Conservation (phyloP, 2,329 filamentous ascomycete species). For the Ceratocystis destructans region DNA sequence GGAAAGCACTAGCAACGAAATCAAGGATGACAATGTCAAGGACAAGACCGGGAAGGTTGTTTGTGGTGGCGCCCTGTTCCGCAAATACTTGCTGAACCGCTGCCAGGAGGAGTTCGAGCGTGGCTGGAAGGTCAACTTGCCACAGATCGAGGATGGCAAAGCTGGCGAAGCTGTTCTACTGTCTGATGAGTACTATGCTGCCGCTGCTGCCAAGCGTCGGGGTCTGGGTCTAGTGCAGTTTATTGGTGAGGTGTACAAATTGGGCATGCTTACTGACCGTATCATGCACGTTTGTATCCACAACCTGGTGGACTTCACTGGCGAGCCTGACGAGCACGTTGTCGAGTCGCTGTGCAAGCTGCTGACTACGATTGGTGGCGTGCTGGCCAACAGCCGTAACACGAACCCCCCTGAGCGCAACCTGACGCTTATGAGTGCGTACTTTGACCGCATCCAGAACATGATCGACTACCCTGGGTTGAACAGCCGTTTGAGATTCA, state of each 20-base stretch:
- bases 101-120: conserved; percentile 99
- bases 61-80: conserved; percentile 84
- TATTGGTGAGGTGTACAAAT: conserved; percentile 97
- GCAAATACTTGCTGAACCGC: conserved; percentile 95
- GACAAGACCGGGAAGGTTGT: conserved; percentile 84
- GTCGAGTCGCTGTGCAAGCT: conserved; percentile 92
- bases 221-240: conserved; percentile 97
- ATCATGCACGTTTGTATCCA: conserved; percentile 99
- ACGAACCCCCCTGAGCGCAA: conserved; percentile 7
- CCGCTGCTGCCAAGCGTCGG: conserved; percentile 86
- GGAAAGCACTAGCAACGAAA: conserved; percentile 84
- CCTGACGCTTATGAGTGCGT: conserved; percentile 68
- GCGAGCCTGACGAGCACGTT: conserved; percentile 84
- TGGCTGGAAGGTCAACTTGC: conserved; percentile 85
- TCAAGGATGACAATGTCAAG: conserved; percentile 86
- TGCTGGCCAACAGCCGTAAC: conserved; percentile 66
- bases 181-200: conserved; percentile 92
- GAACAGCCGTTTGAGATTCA: conserved; percentile 80
- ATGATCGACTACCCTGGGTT: conserved; percentile 71
- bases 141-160: conserved; percentile 36
- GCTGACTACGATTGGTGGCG: conserved; percentile 77
- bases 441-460: conserved; percentile 76
- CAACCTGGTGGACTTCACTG: conserved; percentile 91
- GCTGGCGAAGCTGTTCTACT: conserved; percentile 62
- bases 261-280: conserved; percentile 93